Evolutionary conservation across 768 basidiomycete genomes (phyloP).

Genomic region (Pisolithus microcarpus): DNA sequence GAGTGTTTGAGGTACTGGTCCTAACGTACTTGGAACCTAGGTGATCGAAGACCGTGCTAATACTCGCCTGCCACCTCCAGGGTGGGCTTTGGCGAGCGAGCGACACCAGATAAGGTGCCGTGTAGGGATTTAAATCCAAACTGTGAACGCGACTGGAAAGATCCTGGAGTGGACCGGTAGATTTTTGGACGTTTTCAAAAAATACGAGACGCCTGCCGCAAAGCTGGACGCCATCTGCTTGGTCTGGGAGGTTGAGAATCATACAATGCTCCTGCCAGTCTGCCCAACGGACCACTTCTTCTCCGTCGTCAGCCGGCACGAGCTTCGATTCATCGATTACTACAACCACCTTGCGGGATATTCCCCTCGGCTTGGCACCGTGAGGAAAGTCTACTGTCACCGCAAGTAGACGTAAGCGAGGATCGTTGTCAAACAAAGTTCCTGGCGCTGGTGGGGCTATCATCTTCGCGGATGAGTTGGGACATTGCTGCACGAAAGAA

Average conservation of each 20-base stretch:
- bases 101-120: slow-evolving; percentile 18
- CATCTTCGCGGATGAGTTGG: slow-evolving; percentile 38
- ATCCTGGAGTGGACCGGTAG: slow-evolving; percentile 3
- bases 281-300: slow-evolving; percentile 46
- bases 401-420: slow-evolving; percentile 42
- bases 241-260: slow-evolving; percentile 28
- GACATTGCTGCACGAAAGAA: slow-evolving; percentile 40
- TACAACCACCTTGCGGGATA: slow-evolving; percentile 39
- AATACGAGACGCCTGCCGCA: slow-evolving; percentile 26
- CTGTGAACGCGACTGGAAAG: slow-evolving; percentile 21
- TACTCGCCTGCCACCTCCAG: slow-evolving; percentile 25
- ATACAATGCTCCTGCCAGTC: slow-evolving; percentile 41
- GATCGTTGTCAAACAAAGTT: slow-evolving; percentile 53
- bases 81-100: slow-evolving; percentile 20
- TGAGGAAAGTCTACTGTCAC: slow-evolving; percentile 37
- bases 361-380: slow-evolving; percentile 25
- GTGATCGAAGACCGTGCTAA: slow-evolving; percentile 25
- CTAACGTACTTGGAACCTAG: slow-evolving; percentile 21
- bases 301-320: slow-evolving; percentile 34
- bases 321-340: slow-evolving; percentile 51
- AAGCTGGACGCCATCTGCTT: slow-evolving; percentile 22
- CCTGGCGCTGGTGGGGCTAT: slow-evolving; percentile 31
- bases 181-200: slow-evolving; percentile 22
- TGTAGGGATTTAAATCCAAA: slow-evolving; percentile 25
- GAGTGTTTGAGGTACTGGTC: slow-evolving; percentile 37